Percentiles rank a stretch among this genome's conserved stretches.
Conservation (phyloP, 495 filamentous ascomycete genomes). For the Talaromyces liani region DNA sequence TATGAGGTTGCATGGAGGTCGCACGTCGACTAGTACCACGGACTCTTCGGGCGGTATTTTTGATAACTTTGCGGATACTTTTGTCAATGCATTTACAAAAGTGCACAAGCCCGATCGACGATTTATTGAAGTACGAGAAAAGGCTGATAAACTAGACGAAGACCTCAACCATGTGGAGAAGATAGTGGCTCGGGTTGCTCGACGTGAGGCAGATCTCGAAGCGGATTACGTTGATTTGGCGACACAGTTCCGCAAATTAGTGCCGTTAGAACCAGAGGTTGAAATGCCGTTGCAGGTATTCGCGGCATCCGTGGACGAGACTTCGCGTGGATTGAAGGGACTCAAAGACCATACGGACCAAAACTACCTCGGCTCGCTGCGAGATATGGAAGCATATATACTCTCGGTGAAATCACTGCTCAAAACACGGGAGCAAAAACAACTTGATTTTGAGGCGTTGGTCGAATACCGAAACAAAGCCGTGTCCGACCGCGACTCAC, state of each 20-base stretch:
- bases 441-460: slow-evolving; percentile 92
- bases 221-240: slow-evolving; percentile 83
- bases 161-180: slow-evolving; percentile 91
- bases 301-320: slow-evolving; percentile 77
- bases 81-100: slow-evolving; percentile 95
- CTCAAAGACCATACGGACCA: slow-evolving; percentile 93
- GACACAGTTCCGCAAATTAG: slow-evolving; percentile 87
- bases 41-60: slow-evolving; percentile 65
- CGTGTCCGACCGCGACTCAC: slow-evolving; percentile 76
- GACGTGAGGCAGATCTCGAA: slow-evolving; percentile 84
- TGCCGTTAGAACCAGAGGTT: slow-evolving; percentile 81
- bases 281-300: slow-evolving; percentile 75
- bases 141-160: slow-evolving; percentile 90
- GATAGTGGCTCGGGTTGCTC: slow-evolving; percentile 79
- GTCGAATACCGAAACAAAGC: slow-evolving; percentile 93
- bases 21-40: slow-evolving; percentile 45
- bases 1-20: slow-evolving; percentile 68
- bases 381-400: slow-evolving; percentile 93
- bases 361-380: slow-evolving; percentile 82
- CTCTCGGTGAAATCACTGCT: slow-evolving; percentile 74
- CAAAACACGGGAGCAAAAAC: slow-evolving; percentile 93
- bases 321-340: slow-evolving; percentile 59
- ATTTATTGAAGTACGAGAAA: slow-evolving; percentile 90
- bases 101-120: slow-evolving; percentile 91
- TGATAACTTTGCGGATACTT: slow-evolving; percentile 90